Evolutionary conservation across 371 early-diverging fungal genomes (phyloP), one percentile per base, ranked within the genome.

Genomic region (Lichtheimia ornata): DNA sequence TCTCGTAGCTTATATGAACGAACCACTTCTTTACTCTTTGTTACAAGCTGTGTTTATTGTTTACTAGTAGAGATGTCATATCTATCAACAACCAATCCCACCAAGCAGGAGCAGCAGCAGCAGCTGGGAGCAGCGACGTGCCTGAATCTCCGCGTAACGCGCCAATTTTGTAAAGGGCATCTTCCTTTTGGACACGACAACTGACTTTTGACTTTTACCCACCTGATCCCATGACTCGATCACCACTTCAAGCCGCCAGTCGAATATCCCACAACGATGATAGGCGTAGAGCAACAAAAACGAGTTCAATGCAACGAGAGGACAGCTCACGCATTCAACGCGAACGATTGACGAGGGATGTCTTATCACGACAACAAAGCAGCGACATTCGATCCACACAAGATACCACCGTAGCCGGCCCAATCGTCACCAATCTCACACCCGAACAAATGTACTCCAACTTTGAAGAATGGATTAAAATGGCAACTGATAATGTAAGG

Each of bases 401-500:
- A 25, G 24, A 41, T 35, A 56, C 27, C 14, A 28, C 65, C 0
- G 35, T 58, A 18, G 52, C 51, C 44, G 49, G 51, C 0, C 70
- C 70, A 15, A 59, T 56, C 7, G 55, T 58, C 20, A 50, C 79
- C 35, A 30, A 65, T 3, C 58, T 77, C 0, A 73, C 78, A 11
- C 73, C 76, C 14, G 78, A 77, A 35, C 78, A 81, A 68, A 81
- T 81, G 81, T 81, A 77, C 50, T 72, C 74, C 45, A 84, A 84
- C 53, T 96, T 92, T 77, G 97, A 98, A 62, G 95, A 98, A 76
- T 97, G 97, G 96, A 91, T 98, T 82, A 97, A 97, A 72, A 92
- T 97, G 73, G 96, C 94, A 12, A 95, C 97, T 0, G 97, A 97
- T 69, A 97, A 97, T 73, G 95, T 96, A 84, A 59, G 14, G 14